Base-by-base conservation (phyloP, 768 basidiomycete species). In the Termitomyces sp. region DNA sequence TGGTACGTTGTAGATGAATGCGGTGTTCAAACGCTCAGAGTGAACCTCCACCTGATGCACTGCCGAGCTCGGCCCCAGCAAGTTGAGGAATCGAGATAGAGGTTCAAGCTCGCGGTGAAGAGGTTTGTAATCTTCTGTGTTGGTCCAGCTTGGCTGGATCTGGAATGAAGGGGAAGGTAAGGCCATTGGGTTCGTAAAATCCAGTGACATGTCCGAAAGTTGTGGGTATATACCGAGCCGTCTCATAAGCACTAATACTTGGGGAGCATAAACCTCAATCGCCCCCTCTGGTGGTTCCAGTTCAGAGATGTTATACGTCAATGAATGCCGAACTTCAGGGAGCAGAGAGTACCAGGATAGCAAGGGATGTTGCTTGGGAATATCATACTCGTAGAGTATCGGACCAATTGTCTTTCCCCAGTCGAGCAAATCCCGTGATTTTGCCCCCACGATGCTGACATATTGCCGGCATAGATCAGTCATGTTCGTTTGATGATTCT, bases 61-160 rank as follows among this genome's bases (percentile, higher is more conserved):
- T 42, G n/a, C 29, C 10, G 24, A 41, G 13, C 6, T 9, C 18
- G 50, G 42, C 28, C 29, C 56, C 20, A 51, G 33, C 31, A 44
- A n/a, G 9, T 15, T 45, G 6, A 51, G 22, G 15, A 57, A 33
- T 24, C 36, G 48, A 57, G 50, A 44, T 13, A 57, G 4, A 22
- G 56, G 56, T 16, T 57, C 56, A 16, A 57, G 50, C 24, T 57
- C 56, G 6, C 49, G 56, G 24, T 42, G 20, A 45, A 57, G 56
- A 42, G 5, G 31, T 44, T 18, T 22, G 24, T 51, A 24, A 18
- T 42, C 41, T 54, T 34, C 18, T 3, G 31, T 6, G 9, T 45
- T 7, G 10, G 16, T 28, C 22, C 24, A n/a, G 12, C 36, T 26
- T 28, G 10, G 36, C 51, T 39, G 16, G 36, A 51, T 37, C 9